Evolutionary conservation across 192 early-diverging fungal species (phyloP).

Genomic region (Fimicolochytrium jonesii): DNA sequence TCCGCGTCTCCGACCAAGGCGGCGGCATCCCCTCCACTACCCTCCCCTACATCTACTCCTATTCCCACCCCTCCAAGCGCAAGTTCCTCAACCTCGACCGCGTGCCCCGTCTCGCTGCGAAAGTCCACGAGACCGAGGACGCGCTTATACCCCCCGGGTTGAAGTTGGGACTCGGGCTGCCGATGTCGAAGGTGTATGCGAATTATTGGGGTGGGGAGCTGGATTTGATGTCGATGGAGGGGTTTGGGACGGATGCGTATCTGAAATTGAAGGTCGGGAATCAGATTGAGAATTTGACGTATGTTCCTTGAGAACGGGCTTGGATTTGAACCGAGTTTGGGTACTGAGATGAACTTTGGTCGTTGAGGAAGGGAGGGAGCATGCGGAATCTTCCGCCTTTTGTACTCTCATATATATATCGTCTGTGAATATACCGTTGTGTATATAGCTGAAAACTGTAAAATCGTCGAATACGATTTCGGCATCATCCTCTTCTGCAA

Average conservation of each 20-base stretch:
- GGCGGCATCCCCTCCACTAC: constrained; percentile 72
- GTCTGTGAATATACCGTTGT: too few relatives aligned
- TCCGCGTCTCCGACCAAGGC: constrained; percentile 92
- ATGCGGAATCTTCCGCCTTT: too few relatives aligned
- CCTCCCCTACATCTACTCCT: constrained; percentile 79
- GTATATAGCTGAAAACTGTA: too few relatives aligned
- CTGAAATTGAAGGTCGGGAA: constrained; percentile 58
- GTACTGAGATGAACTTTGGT: too few relatives aligned
- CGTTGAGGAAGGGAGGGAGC: too few relatives aligned
- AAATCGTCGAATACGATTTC: too few relatives aligned
- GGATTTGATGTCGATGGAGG: constrained; percentile 74
- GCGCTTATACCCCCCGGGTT: constrained; percentile 20
- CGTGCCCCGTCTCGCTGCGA: constrained; percentile 74
- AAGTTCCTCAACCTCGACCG: constrained; percentile 61
- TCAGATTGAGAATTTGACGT: constrained; percentile 28
- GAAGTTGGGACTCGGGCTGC: constrained; percentile 82
- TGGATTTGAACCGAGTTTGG: too few relatives aligned
- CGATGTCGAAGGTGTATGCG: constrained; percentile 86
- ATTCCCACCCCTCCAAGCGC: constrained; percentile 58
- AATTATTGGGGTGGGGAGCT: constrained; percentile 95
- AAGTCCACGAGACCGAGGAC: constrained; percentile 57
- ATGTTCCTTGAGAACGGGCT: neutral
- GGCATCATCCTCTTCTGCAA: too few relatives aligned
- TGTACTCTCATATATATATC: too few relatives aligned
- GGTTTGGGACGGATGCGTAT: constrained; percentile 90